Conservation (phyloP, 768 basidiomycete species). For the Boletellus emodensis region DNA sequence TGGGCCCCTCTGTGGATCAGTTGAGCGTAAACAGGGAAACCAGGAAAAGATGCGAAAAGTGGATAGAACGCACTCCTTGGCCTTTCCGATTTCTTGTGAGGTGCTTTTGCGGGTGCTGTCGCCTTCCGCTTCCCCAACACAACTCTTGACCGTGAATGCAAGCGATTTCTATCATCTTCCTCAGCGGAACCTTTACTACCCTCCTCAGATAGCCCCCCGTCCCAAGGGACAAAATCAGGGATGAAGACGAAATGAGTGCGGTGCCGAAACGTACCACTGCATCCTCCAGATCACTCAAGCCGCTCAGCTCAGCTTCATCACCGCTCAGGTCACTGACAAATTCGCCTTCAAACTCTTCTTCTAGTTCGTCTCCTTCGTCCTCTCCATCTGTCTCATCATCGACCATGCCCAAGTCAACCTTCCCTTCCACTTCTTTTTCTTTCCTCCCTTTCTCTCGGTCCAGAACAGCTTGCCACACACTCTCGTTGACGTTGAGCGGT, state of each 20-base stretch:
- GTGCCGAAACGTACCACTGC: slow-evolving; percentile 44
- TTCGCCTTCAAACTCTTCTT: slow-evolving; percentile 50
- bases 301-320: slow-evolving; percentile 39
- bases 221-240: slow-evolving; percentile 27
- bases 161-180: slow-evolving; percentile 36
- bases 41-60: background rate
- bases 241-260: background rate
- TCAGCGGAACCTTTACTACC: slow-evolving; percentile 42
- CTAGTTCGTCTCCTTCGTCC: slow-evolving; percentile 47
- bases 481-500: slow-evolving; percentile 97
- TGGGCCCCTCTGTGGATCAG: slow-evolving; percentile 54
- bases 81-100: slow-evolving; percentile 55
- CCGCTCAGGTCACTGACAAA: slow-evolving; percentile 56
- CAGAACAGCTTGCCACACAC: slow-evolving; percentile 89
- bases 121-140: slow-evolving; percentile 70
- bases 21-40: slow-evolving; percentile 10
- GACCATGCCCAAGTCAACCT: slow-evolving; percentile 40
- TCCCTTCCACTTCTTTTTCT: slow-evolving; percentile 40
- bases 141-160: slow-evolving; percentile 37
- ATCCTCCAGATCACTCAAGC: slow-evolving; percentile 64
- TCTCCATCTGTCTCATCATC: slow-evolving; percentile 57
- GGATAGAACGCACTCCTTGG: slow-evolving; percentile 50
- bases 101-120: slow-evolving; percentile 35
- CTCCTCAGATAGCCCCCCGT: slow-evolving; percentile 37
- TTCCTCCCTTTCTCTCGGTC: slow-evolving; percentile 65